Evolutionary conservation across 2,329 filamentous ascomycete genomes (phyloP).

Genomic region (Trichophyton mentagrophytes): DNA sequence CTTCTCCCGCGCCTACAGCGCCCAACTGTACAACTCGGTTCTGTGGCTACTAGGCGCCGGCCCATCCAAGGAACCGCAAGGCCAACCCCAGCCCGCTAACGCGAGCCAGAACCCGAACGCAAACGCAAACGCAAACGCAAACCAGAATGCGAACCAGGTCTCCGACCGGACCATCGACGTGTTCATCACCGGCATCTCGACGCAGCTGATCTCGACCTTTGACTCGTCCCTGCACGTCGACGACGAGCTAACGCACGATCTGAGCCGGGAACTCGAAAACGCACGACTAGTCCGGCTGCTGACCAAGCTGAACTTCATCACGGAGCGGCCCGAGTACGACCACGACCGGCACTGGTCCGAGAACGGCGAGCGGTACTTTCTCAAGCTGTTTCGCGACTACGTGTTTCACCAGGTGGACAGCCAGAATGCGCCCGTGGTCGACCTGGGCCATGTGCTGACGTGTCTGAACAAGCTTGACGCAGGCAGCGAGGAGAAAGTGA

Average conservation of each 20-base stretch:
- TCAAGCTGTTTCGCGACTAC: constrained; percentile 93
- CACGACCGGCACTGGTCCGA: constrained; percentile 74
- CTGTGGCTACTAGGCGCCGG: constrained; percentile 62
- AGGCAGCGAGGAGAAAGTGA: constrained; percentile 73
- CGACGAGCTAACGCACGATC: constrained; percentile 59
- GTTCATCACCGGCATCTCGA: constrained; percentile 65
- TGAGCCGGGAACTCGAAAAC: constrained; percentile 78
- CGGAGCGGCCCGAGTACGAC: constrained; percentile 77
- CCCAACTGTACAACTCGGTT: constrained; percentile 65
- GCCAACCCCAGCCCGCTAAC: background rate
- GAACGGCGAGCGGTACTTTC: constrained; percentile 77
- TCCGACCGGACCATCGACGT: constrained; percentile 53
- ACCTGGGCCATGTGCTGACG: constrained; percentile 74
- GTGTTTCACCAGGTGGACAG: constrained; percentile 92
- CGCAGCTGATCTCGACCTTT: constrained; percentile 60
- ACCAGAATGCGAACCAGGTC: too few relatives aligned
- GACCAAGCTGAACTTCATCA: constrained; percentile 75
- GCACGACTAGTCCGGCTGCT: constrained; percentile 67
- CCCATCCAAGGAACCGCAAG: constrained; percentile 35
- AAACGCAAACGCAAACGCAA: too few relatives aligned
- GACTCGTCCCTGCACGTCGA: constrained; percentile 67
- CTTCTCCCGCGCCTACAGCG: constrained; percentile 62
- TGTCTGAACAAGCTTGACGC: constrained; percentile 89
- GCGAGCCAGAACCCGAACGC: too few relatives aligned
- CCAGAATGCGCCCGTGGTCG: constrained; percentile 67